Evolutionary conservation across 805 yeast genomes (phyloP).

Genomic region (Wickerhamiella allomyrinae): DNA sequence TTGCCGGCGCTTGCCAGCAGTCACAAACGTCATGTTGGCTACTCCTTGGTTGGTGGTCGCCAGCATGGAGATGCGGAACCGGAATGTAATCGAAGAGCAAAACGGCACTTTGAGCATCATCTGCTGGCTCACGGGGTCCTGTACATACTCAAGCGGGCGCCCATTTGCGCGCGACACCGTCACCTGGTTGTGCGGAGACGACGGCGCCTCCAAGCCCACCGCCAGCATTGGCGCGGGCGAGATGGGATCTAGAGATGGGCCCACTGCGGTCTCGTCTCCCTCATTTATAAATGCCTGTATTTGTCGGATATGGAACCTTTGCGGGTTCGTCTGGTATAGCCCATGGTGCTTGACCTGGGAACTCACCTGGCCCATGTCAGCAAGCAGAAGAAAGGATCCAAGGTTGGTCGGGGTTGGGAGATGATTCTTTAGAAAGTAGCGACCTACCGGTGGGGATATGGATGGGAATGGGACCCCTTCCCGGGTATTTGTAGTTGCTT

Average conservation of each 20-base stretch:
- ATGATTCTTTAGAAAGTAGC: too few species aligned
- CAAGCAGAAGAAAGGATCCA: not conserved
- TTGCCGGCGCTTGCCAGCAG: slow-evolving; percentile 16
- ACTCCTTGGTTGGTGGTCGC: slow-evolving; percentile 10
- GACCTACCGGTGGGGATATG: too few species aligned
- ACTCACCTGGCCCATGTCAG: slow-evolving; percentile 17
- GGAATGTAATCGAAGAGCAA: slow-evolving; percentile 7
- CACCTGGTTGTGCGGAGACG: slow-evolving; percentile 3
- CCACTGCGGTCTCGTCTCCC: slow-evolving; percentile 10
- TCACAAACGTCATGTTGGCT: slow-evolving; percentile 20
- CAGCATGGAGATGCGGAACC: slow-evolving; percentile 10
- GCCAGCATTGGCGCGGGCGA: slow-evolving; percentile 6
- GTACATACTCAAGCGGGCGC: slow-evolving; percentile 12
- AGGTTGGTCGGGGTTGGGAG: too few species aligned
- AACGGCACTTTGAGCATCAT: slow-evolving; percentile 14
- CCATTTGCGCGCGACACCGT: slow-evolving; percentile 7
- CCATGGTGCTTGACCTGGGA: slow-evolving; percentile 9
- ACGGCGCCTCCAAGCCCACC: slow-evolving; percentile 6
- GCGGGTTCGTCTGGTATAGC: slow-evolving; percentile 10
- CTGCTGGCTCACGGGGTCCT: slow-evolving; percentile 13
- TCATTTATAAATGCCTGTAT: slow-evolving; percentile 11
- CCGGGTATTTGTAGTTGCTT: too few species aligned
- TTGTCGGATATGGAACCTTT: slow-evolving; percentile 10
- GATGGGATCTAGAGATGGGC: slow-evolving; percentile 3
- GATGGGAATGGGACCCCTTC: too few species aligned